Base-by-base conservation (phyloP, 352 stramenopile species). In the Thraustochytrium sp. region DNA sequence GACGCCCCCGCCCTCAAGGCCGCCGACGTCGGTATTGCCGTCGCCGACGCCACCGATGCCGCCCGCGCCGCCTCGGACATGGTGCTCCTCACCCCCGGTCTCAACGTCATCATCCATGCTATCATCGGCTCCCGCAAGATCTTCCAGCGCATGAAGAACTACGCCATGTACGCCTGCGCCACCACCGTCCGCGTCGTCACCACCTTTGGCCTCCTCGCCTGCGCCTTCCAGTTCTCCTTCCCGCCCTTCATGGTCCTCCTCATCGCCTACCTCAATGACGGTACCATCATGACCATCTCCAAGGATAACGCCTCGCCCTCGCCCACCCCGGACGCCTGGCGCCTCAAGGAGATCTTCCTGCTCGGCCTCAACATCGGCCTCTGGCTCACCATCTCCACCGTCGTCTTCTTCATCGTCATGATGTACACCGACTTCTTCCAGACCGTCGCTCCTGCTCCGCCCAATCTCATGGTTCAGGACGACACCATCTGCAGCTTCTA, bases 51-150 rank as follows among this genome's bases (percentile, higher is more conserved):
- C 64, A 98, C 96, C 37, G 92, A 98, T 83, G 97, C 99, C 44
- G 97, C 96, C 1, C 98, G 99, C 84, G 95, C 98, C 88, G 96
- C 97, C 3, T 94, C 95, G 1, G 95, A 97, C 87, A 98, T 99
- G 86, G 96, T 99, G 56, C 88, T 99, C 46, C 93, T 98, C 18
- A 92, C 97, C 75, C 96, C 96, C 9, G 90, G 95, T 82, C 90
- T 98, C 0, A 93, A 90, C 8, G 91, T 96, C 11, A 96, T 97
- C 49, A 90, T 97, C 76, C 90, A 93, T 80, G 92, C 91, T 40
- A 94, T 98, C 56, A 89, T 93, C 21, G 86, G 94, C 9, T 92
- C 94, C 16, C 92, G 95, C 64, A 91, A 93, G 75, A 97, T 98
- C 82, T 97, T 98, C 87, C 89, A 93, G 80, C 92, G 95, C 55